Evolutionary conservation across 2,329 filamentous ascomycete species (phyloP).

Genomic region (Claviceps quebecensis): DNA sequence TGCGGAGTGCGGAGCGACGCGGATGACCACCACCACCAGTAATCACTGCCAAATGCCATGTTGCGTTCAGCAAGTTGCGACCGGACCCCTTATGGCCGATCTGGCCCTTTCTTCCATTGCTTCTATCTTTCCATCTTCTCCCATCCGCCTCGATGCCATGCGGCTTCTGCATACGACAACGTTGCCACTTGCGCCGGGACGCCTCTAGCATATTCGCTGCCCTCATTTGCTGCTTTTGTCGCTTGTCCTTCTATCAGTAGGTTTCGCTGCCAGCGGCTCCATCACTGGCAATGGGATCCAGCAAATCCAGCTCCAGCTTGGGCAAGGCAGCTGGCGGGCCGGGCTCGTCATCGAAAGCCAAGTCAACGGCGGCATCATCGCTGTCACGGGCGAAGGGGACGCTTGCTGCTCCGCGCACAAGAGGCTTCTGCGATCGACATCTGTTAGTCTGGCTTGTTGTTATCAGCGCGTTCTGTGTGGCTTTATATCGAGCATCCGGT

Average conservation of each 20-base stretch:
- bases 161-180: neutral
- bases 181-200: neutral
- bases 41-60: neutral
- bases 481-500: constrained; percentile 8
- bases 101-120: neutral
- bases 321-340: neutral
- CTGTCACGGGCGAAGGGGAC: neutral
- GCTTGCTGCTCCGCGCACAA: neutral
- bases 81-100: neutral
- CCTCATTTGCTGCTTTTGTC: neutral
- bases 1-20: neutral
- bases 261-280: neutral
- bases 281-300: constrained; percentile 5
- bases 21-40: neutral
- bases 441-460: constrained; percentile 7
- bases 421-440: constrained; percentile 3
- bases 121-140: neutral
- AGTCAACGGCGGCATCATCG: neutral
- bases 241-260: neutral
- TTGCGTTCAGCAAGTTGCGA: neutral
- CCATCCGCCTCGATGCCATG: neutral
- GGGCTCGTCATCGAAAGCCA: constrained; percentile 1
- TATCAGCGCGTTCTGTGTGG: constrained; percentile 6
- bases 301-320: neutral
- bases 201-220: neutral